phyloP scores from a whole-genome alignment of 2,329 filamentous ascomycete species.

The Pleoardoris graminearum region DNA sequence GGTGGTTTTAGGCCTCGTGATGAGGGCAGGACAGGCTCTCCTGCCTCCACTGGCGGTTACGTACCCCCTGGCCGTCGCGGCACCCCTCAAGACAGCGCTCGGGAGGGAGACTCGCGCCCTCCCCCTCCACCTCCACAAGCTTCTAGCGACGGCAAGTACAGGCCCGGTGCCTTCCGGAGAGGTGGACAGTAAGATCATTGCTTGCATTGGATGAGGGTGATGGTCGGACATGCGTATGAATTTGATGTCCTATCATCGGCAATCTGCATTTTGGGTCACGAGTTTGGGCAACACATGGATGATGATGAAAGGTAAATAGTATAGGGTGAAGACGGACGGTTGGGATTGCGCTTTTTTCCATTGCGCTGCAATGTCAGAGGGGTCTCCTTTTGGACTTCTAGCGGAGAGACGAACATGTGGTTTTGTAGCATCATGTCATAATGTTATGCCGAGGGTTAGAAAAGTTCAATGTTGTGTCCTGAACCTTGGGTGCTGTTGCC shows the following conservation, averaged over 20 bases:
- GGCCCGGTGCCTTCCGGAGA: conserved; percentile 44
- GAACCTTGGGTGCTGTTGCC: neutral
- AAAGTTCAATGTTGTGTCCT: neutral
- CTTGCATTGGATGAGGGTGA: too few species aligned
- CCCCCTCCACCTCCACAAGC: conserved; percentile 27
- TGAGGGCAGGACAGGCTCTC: conserved; percentile 36
- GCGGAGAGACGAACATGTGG: neutral
- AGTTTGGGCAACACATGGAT: neutral
- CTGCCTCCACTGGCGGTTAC: conserved; percentile 37
- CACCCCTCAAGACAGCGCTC: conserved; percentile 24
- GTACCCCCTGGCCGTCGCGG: conserved; percentile 34
- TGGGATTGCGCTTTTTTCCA: neutral
- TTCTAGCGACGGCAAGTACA: conserved; percentile 45
- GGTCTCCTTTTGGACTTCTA: neutral
- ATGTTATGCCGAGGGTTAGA: neutral
- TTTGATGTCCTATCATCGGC: neutral
- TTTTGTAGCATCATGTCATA: conserved; percentile 6
- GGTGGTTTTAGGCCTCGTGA: conserved; percentile 30
- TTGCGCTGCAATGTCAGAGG: neutral
- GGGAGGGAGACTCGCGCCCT: conserved; percentile 25
- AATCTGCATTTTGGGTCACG: neutral
- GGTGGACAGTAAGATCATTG: conserved; percentile 9
- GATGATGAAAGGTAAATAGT: neutral
- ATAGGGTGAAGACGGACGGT: neutral
- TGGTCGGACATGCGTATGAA: neutral